phyloP scores from a whole-genome alignment of 306 rosid species.

The Vigna angularis region DNA sequence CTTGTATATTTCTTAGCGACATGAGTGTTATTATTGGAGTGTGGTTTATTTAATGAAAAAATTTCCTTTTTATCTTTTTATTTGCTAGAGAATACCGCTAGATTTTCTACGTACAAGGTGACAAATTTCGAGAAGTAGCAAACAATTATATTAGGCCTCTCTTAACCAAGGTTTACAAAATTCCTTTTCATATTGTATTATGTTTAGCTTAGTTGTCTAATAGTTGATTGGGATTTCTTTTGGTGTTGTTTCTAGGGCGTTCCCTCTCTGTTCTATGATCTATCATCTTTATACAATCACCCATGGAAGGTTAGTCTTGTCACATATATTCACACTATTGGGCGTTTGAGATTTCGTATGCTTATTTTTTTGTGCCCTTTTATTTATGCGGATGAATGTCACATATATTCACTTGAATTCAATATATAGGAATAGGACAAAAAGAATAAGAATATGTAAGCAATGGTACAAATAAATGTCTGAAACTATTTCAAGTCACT shows the following conservation, averaged over 20 bases:
- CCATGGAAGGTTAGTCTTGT: slow-evolving; percentile 81
- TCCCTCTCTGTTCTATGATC: slow-evolving; percentile 95
- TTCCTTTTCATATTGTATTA: slow-evolving; percentile 25
- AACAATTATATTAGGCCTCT: slow-evolving; percentile 90
- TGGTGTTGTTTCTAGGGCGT: slow-evolving; percentile 77
- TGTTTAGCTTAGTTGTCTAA: slow-evolving; percentile 37
- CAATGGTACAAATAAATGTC: no score
- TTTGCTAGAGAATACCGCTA: slow-evolving; percentile 89
- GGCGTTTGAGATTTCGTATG: slow-evolving; percentile 16
- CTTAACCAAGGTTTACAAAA: slow-evolving; percentile 74
- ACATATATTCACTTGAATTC: no score
- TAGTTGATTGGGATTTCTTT: slow-evolving; percentile 41
- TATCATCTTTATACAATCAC: slow-evolving; percentile 89
- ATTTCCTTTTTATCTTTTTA: slow-evolving; percentile 37
- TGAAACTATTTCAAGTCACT: no score
- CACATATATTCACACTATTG: slow-evolving; percentile 28
- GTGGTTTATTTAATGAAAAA: slow-evolving; percentile 22
- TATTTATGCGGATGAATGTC: slow-evolving; percentile 1
- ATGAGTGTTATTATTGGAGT: no score
- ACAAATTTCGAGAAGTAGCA: slow-evolving; percentile 85
- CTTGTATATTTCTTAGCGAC: slow-evolving; percentile 11
- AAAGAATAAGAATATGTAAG: no score
- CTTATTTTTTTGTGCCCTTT: background rate
- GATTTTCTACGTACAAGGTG: slow-evolving; percentile 96
- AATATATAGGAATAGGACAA: no score